phyloP scores from a whole-genome alignment of 2,329 filamentous ascomycete species.

The Clonostachys sp. region DNA sequence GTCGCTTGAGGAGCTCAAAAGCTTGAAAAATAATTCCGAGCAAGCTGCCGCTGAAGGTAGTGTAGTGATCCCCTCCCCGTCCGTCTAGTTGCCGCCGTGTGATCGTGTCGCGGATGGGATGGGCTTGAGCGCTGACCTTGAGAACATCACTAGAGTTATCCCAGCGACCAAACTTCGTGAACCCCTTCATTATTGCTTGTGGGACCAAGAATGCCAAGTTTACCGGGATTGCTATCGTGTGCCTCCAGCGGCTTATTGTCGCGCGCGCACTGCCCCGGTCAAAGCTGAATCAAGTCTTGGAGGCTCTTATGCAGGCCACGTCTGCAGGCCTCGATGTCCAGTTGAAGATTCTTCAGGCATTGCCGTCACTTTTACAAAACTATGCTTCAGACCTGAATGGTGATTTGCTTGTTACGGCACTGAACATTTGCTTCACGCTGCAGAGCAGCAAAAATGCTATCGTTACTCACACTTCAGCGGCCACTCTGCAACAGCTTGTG shows the following conservation, averaged over 20 bases:
- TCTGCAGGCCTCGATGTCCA: conserved; percentile 83
- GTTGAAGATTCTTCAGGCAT: conserved; percentile 87
- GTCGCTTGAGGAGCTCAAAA: conserved; percentile 83
- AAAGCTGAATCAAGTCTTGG: conserved; percentile 79
- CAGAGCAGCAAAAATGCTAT: conserved; percentile 90
- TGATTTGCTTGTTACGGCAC: conserved; percentile 71
- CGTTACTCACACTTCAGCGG: conserved; percentile 91
- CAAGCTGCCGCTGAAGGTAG: conserved; percentile 30
- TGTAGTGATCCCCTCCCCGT: conserved; percentile 4
- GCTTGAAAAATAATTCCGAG: conserved; percentile 23
- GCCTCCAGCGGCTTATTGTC: conserved; percentile 83
- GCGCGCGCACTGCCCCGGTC: conserved; percentile 73
- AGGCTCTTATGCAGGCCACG: conserved; percentile 81
- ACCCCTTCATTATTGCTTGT: conserved; percentile 92
- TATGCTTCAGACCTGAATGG: conserved; percentile 79
- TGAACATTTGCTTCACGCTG: conserved; percentile 89
- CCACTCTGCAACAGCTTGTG: conserved; percentile 92
- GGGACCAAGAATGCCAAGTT: conserved; percentile 87
- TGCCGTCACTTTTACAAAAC: conserved; percentile 86
- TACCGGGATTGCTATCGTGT: conserved; percentile 80
- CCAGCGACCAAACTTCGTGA: conserved; percentile 77
- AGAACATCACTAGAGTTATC: conserved; percentile 62
- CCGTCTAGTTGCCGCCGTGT: background rate
- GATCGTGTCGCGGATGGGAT: no score
- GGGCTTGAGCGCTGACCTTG: no score